A percentile compares a stretch with the other conserved stretches of the same genome.
phyloP scores from a whole-genome alignment of 805 yeast genomes.

The Yarrowia sp. region DNA sequence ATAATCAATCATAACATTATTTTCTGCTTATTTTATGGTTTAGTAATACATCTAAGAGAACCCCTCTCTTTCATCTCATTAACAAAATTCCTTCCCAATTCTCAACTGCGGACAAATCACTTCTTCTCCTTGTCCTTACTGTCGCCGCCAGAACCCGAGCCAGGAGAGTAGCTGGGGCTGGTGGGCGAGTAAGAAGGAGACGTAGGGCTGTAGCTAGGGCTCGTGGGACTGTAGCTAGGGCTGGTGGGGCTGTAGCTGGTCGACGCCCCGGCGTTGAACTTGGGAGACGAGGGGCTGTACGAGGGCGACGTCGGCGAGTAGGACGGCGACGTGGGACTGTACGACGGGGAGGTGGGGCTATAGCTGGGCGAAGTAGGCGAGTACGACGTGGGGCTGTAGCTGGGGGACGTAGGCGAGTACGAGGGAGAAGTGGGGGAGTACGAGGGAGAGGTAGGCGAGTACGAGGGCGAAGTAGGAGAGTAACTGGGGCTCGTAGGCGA shows the following conservation, averaged over 20 bases:
- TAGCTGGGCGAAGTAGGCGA: conserved; percentile 72
- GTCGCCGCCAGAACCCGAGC: conserved; percentile 7
- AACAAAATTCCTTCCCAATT: conserved; percentile 10
- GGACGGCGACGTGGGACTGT: conserved; percentile 67
- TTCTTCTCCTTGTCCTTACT: conserved; percentile 37
- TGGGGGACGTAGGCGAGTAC: conserved; percentile 67
- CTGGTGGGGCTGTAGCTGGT: conserved; percentile 82
- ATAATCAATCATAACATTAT: conserved; percentile 9
- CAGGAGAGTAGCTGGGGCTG: conserved; percentile 59
- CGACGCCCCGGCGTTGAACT: conserved; percentile 52
- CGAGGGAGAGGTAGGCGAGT: conserved; percentile 75
- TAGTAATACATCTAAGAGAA: conserved; percentile 35
- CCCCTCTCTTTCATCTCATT: background rate
- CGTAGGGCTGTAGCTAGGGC: conserved; percentile 52
- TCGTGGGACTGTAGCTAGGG: conserved; percentile 61
- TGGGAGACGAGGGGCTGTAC: conserved; percentile 81
- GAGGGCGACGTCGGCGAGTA: conserved; percentile 82
- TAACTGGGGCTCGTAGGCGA: conserved; percentile 75
- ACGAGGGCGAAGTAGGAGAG: conserved; percentile 68
- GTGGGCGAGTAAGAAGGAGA: conserved; percentile 14
- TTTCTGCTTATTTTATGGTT: conserved; percentile 30
- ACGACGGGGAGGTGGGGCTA: conserved; percentile 73
- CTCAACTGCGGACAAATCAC: background rate
- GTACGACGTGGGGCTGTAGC: conserved; percentile 70
- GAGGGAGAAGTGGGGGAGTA: conserved; percentile 69